Percentiles rank a stretch among this genome's conserved stretches.
Evolutionary conservation across 306 rosid species (phyloP).

Genomic region (Begonia fuchsioides): DNA sequence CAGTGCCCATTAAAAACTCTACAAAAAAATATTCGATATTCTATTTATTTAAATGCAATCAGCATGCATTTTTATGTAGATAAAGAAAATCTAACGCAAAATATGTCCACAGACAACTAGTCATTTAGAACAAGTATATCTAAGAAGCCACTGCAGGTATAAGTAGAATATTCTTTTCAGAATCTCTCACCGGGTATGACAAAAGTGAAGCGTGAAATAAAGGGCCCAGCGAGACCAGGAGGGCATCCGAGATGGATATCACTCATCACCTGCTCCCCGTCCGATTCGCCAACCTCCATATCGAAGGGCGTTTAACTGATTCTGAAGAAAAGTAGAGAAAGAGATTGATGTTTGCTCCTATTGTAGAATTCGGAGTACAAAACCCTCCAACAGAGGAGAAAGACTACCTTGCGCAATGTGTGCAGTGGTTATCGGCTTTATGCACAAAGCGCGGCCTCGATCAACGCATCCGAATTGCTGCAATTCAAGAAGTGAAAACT

Average conservation of each 20-base stretch:
- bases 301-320: no score
- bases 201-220: conserved; percentile 50
- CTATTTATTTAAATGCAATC: not conserved
- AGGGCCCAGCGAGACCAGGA: conserved; percentile 41
- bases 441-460: no score
- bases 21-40: conserved; percentile 4
- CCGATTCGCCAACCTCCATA: conserved; percentile 10
- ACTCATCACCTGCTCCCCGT: conserved; percentile 62
- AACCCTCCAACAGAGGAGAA: no score
- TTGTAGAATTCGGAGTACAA: no score
- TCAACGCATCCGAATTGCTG: no score
- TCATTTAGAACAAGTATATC: not conserved
- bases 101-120: not conserved
- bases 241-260: conserved; percentile 89
- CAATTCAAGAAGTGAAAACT: no score
- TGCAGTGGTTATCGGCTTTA: no score
- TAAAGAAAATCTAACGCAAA: not conserved
- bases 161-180: not conserved
- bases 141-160: not conserved
- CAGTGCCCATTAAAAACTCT: conserved; percentile 14
- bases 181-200: conserved; percentile 24
- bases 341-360: no score
- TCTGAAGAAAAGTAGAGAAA: no score
- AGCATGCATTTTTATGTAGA: not conserved
- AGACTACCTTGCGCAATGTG: no score